Conservation (phyloP, 2,329 filamentous ascomycete species). For the Pestalotiopsis sp. region DNA sequence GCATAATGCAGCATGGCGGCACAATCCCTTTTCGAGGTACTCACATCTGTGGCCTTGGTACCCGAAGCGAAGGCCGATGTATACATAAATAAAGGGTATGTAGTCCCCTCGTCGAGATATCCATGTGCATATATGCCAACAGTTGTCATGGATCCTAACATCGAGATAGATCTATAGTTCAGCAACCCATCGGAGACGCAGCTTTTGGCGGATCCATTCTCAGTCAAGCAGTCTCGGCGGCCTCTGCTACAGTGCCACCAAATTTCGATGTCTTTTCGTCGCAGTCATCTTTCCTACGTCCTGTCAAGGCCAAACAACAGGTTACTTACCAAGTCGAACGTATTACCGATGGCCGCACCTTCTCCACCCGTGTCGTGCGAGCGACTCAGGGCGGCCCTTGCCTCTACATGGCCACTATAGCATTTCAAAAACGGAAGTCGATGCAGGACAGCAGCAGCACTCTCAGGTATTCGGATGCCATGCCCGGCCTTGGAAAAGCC, state of each 20-base stretch:
- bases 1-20: not conserved
- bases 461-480: not conserved
- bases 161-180: not conserved
- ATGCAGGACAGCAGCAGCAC: not conserved
- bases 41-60: not conserved
- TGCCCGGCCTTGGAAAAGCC: not conserved
- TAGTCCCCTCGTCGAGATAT: not conserved
- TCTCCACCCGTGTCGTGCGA: conserved; percentile 15
- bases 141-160: not conserved
- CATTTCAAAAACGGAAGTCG: not conserved
- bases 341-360: conserved; percentile 16
- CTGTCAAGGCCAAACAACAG: conserved; percentile 5
- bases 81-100: conserved; percentile 1
- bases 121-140: not conserved
- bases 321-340: conserved; percentile 13
- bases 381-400: conserved; percentile 8
- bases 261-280: conserved; percentile 17
- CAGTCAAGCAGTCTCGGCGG: conserved; percentile 19
- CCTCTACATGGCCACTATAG: not conserved
- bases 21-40: not conserved
- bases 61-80: not conserved
- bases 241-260: conserved; percentile 14
- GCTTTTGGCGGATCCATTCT: conserved; percentile 8
- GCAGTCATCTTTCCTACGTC: conserved; percentile 19
- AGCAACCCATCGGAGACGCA: conserved; percentile 3